Percentiles rank a stretch among this genome's conserved stretches.
phyloP scores from a whole-genome alignment of 1,139 yeast genomes.

The Kodamaea derodonti region DNA sequence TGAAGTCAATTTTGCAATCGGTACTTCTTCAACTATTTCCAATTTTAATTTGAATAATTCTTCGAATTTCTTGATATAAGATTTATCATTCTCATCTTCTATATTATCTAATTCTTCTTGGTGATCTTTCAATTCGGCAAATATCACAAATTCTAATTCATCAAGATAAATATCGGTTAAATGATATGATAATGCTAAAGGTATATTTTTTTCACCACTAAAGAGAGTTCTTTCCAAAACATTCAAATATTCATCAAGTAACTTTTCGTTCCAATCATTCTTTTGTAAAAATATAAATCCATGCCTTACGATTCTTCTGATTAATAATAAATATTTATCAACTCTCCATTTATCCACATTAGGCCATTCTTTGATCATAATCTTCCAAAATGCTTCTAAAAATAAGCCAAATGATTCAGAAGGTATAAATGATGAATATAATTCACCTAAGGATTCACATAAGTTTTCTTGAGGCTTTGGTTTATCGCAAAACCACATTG shows the following conservation, averaged over 20 bases:
- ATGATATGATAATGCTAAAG: conserved; percentile 82
- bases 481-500: conserved; percentile 96
- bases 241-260: conserved; percentile 45
- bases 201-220: conserved; percentile 56
- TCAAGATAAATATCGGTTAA: conserved; percentile 80
- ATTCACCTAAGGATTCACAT: conserved; percentile 67
- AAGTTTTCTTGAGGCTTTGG: conserved; percentile 87
- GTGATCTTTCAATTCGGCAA: conserved; percentile 39
- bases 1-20: conserved; percentile 49
- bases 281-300: conserved; percentile 53
- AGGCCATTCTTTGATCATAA: conserved; percentile 81
- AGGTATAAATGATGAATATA: conserved; percentile 50
- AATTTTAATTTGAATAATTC: conserved; percentile 22
- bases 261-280: conserved; percentile 49
- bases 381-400: conserved; percentile 75
- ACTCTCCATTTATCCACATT: conserved; percentile 79
- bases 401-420: conserved; percentile 44
- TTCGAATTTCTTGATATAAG: conserved; percentile 24
- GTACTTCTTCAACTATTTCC: conserved; percentile 42
- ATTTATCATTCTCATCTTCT: conserved; percentile 26
- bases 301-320: conserved; percentile 72
- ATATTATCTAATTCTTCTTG: conserved; percentile 39
- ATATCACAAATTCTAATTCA: conserved; percentile 69
- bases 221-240: conserved; percentile 37
- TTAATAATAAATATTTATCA: conserved; percentile 78